phyloP scores from a whole-genome alignment of 768 basidiomycete genomes.

The Termitomyces heimii region DNA sequence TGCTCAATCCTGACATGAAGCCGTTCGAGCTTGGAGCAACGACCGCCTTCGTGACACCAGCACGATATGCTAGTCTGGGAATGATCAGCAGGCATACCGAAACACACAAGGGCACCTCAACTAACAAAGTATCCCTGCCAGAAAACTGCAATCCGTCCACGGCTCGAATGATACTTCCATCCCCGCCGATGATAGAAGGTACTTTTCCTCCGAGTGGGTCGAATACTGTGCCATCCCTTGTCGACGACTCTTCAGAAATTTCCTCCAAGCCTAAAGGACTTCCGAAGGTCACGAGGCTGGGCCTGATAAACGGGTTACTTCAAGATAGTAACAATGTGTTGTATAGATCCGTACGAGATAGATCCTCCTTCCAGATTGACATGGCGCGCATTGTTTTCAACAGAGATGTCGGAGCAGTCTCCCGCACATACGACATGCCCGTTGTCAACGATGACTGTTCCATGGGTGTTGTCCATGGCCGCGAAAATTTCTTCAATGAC shows the following conservation, averaged over 20 bases:
- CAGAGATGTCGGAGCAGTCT: conserved; percentile 6
- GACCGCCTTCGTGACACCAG: conserved; percentile 55
- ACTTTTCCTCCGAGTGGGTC: conserved; percentile 43
- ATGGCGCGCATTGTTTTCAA: conserved; percentile 16
- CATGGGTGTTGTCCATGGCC: conserved; percentile 14
- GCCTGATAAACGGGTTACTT: conserved; percentile 10
- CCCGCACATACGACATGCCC: conserved; percentile 51
- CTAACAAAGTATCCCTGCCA: conserved; percentile 66
- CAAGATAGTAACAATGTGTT: not conserved
- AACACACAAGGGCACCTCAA: conserved; percentile 5
- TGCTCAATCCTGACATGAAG: conserved; percentile 59
- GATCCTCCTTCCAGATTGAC: conserved; percentile 70
- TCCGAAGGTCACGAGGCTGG: conserved; percentile 69
- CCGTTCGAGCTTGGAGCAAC: conserved; percentile 50
- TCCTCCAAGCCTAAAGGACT: conserved; percentile 64
- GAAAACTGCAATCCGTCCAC: conserved; percentile 66
- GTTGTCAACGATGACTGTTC: conserved; percentile 32
- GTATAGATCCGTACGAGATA: conserved; percentile 26
- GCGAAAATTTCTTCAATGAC: conserved; percentile 24
- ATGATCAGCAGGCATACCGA: not conserved
- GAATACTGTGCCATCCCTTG: conserved; percentile 57
- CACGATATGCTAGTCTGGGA: conserved; percentile 58
- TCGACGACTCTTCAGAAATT: conserved; percentile 62
- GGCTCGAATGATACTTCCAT: conserved; percentile 46
- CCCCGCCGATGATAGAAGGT: conserved; percentile 48